phyloP scores from a whole-genome alignment of 257 asterid species.

The Scutellaria galericulata region DNA sequence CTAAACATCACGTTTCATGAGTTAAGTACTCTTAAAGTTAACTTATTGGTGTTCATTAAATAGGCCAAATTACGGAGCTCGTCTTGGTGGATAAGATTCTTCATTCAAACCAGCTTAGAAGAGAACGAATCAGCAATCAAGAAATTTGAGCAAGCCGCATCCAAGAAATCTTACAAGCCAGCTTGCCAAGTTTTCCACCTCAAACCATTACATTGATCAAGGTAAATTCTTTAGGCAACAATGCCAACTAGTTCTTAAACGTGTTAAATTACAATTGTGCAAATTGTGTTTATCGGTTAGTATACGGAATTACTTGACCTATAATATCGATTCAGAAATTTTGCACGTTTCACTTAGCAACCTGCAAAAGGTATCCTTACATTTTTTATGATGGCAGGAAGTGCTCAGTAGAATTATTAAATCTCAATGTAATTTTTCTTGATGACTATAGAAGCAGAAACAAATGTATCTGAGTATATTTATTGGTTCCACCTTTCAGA shows the following conservation, averaged over 20 bases:
- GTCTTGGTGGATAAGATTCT: constrained; percentile 86
- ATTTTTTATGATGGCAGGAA: constrained; percentile 32
- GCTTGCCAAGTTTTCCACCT: constrained; percentile 91
- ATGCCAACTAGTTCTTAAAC: constrained; percentile 34
- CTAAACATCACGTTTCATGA: constrained; percentile 3
- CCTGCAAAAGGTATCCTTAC: constrained; percentile 33
- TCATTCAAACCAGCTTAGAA: constrained; percentile 77
- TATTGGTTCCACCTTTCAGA: too few species aligned
- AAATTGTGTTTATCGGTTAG: constrained; percentile 33
- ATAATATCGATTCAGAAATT: constrained; percentile 33
- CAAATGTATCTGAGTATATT: background rate
- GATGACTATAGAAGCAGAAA: constrained; percentile 4
- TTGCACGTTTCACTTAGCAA: constrained; percentile 36
- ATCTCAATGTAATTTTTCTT: constrained; percentile 26
- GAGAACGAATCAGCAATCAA: constrained; percentile 77
- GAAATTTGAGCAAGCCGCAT: constrained; percentile 74
- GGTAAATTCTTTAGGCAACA: constrained; percentile 32
- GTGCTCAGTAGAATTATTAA: constrained; percentile 15
- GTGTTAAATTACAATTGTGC: constrained; percentile 35
- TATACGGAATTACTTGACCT: constrained; percentile 29
- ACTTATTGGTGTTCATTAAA: constrained; percentile 2
- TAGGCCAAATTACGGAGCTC: constrained; percentile 87
- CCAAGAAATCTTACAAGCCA: constrained; percentile 55
- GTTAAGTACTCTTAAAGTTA: constrained; percentile 4
- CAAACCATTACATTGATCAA: constrained; percentile 66